phyloP scores from a whole-genome alignment of 495 filamentous ascomycete genomes.

The Clavariopsis aquatica region DNA sequence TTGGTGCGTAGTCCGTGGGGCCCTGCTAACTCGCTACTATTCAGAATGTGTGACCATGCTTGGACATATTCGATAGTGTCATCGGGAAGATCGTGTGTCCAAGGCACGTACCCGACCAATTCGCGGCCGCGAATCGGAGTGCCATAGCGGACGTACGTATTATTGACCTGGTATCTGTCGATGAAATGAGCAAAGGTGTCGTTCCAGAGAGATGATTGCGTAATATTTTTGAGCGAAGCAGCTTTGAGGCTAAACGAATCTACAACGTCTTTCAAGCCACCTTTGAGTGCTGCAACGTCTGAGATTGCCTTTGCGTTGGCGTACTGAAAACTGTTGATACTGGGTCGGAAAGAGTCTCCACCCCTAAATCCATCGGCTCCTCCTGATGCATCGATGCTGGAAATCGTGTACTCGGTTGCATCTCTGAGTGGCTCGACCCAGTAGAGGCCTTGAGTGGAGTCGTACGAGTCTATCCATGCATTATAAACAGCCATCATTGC shows the following conservation, averaged over 20 bases:
- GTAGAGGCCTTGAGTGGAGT: neutral
- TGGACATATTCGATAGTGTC: slow-evolving; percentile 6
- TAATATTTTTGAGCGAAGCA: neutral
- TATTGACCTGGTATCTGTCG: slow-evolving; percentile 12
- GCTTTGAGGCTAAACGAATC: neutral
- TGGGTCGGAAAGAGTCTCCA: slow-evolving; percentile 5
- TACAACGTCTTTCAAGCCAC: neutral
- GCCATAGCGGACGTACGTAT: slow-evolving; percentile 2
- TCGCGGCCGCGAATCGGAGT: slow-evolving; percentile 11
- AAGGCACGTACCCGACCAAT: slow-evolving; percentile 13
- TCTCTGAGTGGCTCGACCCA: slow-evolving; percentile 12
- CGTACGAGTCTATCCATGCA: slow-evolving; percentile 9
- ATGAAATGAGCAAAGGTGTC: slow-evolving; percentile 11
- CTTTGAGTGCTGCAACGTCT: neutral
- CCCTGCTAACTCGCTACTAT: slow-evolving; percentile 3
- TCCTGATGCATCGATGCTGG: slow-evolving; percentile 8
- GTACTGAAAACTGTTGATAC: slow-evolving; percentile 16
- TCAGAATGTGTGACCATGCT: slow-evolving; percentile 11
- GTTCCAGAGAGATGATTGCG: slow-evolving; percentile 10
- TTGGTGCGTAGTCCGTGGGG: slow-evolving; percentile 1
- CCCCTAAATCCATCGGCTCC: slow-evolving; percentile 9
- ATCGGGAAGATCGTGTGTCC: slow-evolving; percentile 16
- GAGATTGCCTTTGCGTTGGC: slow-evolving; percentile 10
- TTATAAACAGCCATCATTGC: slow-evolving; percentile 10
- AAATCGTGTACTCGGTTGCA: slow-evolving; percentile 14